Percentiles rank a stretch among this genome's conserved stretches.
Evolutionary conservation across 2,329 filamentous ascomycete genomes (phyloP).

Genomic region (Colletotrichum aenigma): DNA sequence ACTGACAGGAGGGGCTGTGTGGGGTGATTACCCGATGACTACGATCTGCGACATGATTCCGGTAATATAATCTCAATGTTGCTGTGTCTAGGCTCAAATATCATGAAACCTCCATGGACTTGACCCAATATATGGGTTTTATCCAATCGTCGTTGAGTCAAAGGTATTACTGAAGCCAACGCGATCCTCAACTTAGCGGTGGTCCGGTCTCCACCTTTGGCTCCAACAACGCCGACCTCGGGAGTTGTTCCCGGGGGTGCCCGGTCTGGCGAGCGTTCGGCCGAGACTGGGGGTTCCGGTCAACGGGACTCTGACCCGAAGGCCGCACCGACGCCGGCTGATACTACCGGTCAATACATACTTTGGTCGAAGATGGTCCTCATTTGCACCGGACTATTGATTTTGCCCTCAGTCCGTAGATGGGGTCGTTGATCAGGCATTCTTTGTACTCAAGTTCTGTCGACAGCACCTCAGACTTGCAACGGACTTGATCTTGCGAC

Average conservation of each 20-base stretch:
- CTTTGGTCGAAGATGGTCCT: background rate
- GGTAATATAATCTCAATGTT: background rate
- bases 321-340: background rate
- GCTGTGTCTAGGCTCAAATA: background rate
- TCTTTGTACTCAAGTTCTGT: background rate
- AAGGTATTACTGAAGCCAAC: background rate
- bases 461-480: background rate
- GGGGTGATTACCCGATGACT: slow-evolving; percentile 15
- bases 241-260: background rate
- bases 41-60: slow-evolving; percentile 3
- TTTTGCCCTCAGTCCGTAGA: background rate
- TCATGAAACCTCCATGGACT: background rate
- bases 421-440: background rate
- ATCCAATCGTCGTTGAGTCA: background rate
- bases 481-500: background rate
- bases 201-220: background rate
- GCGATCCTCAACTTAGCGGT: background rate
- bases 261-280: background rate
- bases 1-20: background rate
- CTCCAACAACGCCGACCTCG: background rate
- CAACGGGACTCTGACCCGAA: background rate
- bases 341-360: background rate
- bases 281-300: background rate
- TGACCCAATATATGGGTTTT: background rate
- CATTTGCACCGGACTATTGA: background rate